These are phyloP conservation scores for Xylaria sp. DNA, from an alignment of 2,329 filamentous ascomycete species.

Conservation along the genomic window DNA sequence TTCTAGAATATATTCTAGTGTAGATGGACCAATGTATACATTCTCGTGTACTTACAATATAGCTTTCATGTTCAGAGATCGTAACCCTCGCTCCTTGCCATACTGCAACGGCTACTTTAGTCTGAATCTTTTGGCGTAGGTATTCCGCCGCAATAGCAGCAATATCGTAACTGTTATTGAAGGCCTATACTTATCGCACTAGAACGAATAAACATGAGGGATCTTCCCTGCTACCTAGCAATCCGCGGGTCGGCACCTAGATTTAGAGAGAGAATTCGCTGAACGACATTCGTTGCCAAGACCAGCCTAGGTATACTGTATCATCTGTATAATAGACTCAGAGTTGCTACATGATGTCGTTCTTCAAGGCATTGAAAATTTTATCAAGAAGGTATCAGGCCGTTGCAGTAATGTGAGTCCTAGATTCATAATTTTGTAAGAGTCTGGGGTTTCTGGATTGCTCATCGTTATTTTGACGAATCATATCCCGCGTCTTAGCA, in stretches of 20 bases:
- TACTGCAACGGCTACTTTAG: neutral
- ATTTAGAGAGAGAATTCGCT: too few species aligned
- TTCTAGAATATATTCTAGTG: too few species aligned
- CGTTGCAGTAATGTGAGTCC: neutral
- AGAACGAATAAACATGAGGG: too few species aligned
- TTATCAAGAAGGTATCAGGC: neutral
- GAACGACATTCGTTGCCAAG: too few species aligned
- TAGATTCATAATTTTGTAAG: neutral
- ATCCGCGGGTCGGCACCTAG: too few species aligned
- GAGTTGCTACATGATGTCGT: neutral
- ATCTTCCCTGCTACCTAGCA: too few species aligned
- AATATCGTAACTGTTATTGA: neutral
- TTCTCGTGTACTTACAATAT: neutral
- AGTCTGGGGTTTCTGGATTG: neutral
- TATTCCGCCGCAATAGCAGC: neutral
- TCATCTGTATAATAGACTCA: neutral
- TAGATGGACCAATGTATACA: too few species aligned
- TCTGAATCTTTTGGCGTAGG: neutral
- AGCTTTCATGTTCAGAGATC: neutral
- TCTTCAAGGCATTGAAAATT: neutral
- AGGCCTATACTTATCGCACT: too few species aligned
- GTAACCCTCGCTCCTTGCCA: neutral
- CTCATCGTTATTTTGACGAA: neutral
- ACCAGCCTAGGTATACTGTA: too few species aligned
- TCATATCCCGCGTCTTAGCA: neutral